phyloP scores from a whole-genome alignment of 345 rosid species.

The Capsella bursapastoris region DNA sequence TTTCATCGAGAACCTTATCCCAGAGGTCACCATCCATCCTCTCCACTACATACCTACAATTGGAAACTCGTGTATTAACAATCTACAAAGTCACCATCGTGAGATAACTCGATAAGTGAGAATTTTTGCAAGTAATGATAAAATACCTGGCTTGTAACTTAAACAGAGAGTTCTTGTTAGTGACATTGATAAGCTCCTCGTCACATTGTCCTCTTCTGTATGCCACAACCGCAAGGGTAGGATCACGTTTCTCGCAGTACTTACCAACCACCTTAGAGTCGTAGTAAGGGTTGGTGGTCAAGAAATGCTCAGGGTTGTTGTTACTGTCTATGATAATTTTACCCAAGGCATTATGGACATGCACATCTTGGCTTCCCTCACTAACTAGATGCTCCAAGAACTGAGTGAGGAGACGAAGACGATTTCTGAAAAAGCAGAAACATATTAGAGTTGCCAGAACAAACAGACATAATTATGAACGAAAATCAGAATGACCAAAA shows the following conservation, averaged over 20 bases:
- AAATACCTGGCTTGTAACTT: constrained; percentile 96
- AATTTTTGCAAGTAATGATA: constrained; percentile 9
- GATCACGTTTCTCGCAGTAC: constrained; percentile 99
- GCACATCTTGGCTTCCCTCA: constrained; percentile 99
- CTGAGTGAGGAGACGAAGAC: constrained; percentile 98
- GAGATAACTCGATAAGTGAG: constrained; percentile 9
- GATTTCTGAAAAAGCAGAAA: constrained; percentile 68
- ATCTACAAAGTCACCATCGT: constrained; percentile 17
- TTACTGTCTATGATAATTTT: constrained; percentile 98
- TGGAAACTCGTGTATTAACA: constrained; percentile 40
- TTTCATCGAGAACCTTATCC: constrained; percentile 95
- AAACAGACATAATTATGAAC: constrained; percentile 10
- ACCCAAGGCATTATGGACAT: constrained; percentile 99
- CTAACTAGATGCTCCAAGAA: constrained; percentile 99
- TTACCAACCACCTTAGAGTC: constrained; percentile 98
- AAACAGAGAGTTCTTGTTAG: constrained; percentile 94
- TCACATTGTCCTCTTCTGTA: constrained; percentile 98
- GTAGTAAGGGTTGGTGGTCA: constrained; percentile 97
- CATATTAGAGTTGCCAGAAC: constrained; percentile 36
- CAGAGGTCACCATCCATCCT: constrained; percentile 99
- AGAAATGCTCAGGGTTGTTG: constrained; percentile 98
- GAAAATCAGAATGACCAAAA: constrained; percentile 24
- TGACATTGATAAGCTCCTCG: constrained; percentile 94
- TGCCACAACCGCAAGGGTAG: constrained; percentile 96
- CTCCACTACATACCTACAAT: constrained; percentile 91